Percentiles rank a stretch among this genome's conserved stretches.
Evolutionary conservation across 371 early-diverging fungal species (phyloP).

Genomic region (Apophysomyces variabilis): DNA sequence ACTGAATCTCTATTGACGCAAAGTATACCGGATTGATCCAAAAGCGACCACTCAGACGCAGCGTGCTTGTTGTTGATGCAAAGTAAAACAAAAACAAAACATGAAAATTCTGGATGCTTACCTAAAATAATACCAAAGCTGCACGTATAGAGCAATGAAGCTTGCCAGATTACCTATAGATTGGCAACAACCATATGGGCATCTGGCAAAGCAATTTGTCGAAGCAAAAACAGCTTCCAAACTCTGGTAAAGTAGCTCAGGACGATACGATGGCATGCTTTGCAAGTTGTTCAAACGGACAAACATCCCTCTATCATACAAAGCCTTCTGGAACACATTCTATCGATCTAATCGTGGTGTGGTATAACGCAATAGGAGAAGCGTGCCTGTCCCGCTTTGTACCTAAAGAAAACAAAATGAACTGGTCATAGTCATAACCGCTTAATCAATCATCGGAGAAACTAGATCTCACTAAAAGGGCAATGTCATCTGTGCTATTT

Average conservation of each 20-base stretch:
- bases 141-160: background rate
- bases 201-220: background rate
- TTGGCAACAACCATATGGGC: background rate
- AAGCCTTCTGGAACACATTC: background rate
- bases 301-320: background rate
- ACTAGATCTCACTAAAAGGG: no score
- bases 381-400: background rate
- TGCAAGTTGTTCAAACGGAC: slow-evolving; percentile 1
- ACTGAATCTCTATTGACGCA: background rate
- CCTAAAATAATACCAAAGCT: slow-evolving; percentile 3
- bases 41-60: background rate
- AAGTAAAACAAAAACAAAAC: background rate
- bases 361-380: background rate
- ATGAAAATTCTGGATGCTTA: background rate
- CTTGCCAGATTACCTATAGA: background rate
- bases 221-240: slow-evolving; percentile 1
- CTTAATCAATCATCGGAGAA: no score
- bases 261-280: background rate
- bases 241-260: slow-evolving; percentile 5
- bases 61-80: background rate
- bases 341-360: slow-evolving; percentile 6
- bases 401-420: background rate
- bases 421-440: no score
- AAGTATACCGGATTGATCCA: background rate
- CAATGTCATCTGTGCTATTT: no score